Percentiles rank a stretch among this genome's conserved stretches.
These are phyloP conservation scores for Pichia gijzeniarum DNA, from an alignment of 805 yeast genomes.

Conservation along the genomic window DNA sequence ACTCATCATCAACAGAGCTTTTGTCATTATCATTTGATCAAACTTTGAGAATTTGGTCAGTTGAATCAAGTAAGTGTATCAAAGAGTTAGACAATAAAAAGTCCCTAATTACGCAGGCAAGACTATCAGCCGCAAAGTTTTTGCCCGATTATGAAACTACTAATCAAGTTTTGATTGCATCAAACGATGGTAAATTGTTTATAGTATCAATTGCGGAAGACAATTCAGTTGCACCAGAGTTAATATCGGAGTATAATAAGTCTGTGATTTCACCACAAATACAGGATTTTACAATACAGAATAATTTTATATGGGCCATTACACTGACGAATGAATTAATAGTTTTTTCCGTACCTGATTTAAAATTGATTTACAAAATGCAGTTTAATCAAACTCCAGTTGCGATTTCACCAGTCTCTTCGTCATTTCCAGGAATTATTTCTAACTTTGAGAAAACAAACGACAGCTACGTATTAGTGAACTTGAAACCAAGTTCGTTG, in stretches of 20 bases:
- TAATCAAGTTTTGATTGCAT: conserved; percentile 12
- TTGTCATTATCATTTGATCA: conserved; percentile 72
- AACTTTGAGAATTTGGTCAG: conserved; percentile 43
- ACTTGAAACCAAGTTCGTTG: conserved; percentile 12
- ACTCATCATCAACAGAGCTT: conserved; percentile 59
- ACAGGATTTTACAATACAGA: conserved; percentile 13
- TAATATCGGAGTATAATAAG: conserved; percentile 1
- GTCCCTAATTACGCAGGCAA: conserved; percentile 5
- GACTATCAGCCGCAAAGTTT: conserved; percentile 14
- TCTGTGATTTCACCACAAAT: conserved; percentile 13
- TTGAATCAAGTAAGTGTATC: conserved; percentile 8
- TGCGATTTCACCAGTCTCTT: conserved; percentile 8
- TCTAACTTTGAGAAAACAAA: conserved; percentile 1
- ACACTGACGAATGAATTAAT: conserved; percentile 12
- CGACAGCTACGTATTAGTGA: conserved; percentile 6
- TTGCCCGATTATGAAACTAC: conserved; percentile 6
- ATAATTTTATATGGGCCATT: conserved; percentile 12
- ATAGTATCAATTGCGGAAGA: conserved; percentile 1
- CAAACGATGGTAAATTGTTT: conserved; percentile 14
- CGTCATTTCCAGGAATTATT: conserved; percentile 6
- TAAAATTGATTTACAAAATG: conserved; percentile 9
- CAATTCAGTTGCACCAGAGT: neutral
- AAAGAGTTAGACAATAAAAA: conserved; percentile 7
- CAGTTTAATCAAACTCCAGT: conserved; percentile 10
- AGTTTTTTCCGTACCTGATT: conserved; percentile 11